These are phyloP conservation scores for Prunus yedoensis DNA, from an alignment of 331 rosid genomes.

Conservation along the genomic window DNA sequence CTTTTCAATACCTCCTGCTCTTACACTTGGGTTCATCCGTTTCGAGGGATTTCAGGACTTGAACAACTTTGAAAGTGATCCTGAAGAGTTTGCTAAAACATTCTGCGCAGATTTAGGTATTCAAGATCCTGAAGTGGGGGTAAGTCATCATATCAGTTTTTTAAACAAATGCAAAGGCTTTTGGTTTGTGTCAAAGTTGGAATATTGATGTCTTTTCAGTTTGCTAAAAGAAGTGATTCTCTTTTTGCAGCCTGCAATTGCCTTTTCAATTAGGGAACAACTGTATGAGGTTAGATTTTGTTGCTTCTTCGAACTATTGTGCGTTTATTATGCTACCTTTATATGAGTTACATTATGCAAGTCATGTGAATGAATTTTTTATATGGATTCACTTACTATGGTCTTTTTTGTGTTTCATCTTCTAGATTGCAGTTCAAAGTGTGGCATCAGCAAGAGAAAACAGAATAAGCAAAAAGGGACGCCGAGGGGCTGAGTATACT, in stretches of 20 bases:
- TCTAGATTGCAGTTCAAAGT: constrained; percentile 80
- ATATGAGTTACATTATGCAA: not conserved
- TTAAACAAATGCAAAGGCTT: not conserved
- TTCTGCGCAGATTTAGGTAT: constrained; percentile 84
- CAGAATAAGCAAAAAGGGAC: constrained; percentile 88
- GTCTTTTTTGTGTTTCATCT: constrained; percentile 15
- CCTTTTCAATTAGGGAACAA: constrained; percentile 87
- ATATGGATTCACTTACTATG: not conserved
- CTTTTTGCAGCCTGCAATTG: constrained; percentile 76
- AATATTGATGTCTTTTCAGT: not conserved
- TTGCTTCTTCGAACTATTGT: constrained; percentile 1
- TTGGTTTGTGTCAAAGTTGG: not conserved
- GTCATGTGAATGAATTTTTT: not conserved
- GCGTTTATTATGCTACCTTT: not conserved
- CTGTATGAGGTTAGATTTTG: constrained; percentile 66
- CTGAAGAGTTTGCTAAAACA: constrained; percentile 87
- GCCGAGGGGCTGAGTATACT: constrained; percentile 65
- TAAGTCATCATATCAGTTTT: constrained; percentile 42
- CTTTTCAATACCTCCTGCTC: not conserved
- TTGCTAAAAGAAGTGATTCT: constrained; percentile 1
- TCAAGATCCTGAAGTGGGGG: constrained; percentile 94
- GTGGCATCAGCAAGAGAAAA: constrained; percentile 89
- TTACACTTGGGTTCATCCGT: constrained; percentile 11
- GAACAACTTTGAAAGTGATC: constrained; percentile 96
- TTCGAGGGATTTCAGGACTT: constrained; percentile 58